phyloP scores from a whole-genome alignment of 306 rosid species.

The Vigna hirtella region DNA sequence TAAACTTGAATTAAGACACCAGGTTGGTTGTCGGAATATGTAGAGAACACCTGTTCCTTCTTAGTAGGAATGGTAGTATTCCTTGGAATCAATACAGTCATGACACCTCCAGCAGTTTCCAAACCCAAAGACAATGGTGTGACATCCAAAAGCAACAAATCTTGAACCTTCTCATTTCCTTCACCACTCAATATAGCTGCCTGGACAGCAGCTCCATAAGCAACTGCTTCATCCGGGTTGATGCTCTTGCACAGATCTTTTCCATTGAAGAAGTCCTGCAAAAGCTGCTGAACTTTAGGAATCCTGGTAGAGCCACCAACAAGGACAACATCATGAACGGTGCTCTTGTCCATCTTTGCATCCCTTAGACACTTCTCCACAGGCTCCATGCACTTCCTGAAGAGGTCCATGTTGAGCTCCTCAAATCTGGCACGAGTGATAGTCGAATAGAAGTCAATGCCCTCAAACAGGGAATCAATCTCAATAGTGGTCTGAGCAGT shows the following conservation, averaged over 20 bases:
- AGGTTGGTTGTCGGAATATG: conserved; percentile 75
- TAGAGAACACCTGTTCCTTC: conserved; percentile 79
- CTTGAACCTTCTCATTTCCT: conserved; percentile 82
- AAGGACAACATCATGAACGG: conserved; percentile 73
- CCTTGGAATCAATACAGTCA: conserved; percentile 80
- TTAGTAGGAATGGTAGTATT: conserved; percentile 78
- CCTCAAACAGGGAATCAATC: conserved; percentile 77
- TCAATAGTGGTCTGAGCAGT: conserved; percentile 82
- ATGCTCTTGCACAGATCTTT: conserved; percentile 78
- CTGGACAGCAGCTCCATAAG: conserved; percentile 82
- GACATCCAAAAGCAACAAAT: conserved; percentile 73
- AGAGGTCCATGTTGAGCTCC: conserved; percentile 84
- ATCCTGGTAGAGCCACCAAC: conserved; percentile 88
- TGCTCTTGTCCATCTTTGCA: conserved; percentile 86
- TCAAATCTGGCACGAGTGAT: conserved; percentile 80
- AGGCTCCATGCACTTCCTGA: conserved; percentile 78
- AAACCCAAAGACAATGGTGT: conserved; percentile 73
- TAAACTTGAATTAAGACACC: conserved; percentile 80
- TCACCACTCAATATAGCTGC: conserved; percentile 83
- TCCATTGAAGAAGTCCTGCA: conserved; percentile 88
- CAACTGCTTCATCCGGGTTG: conserved; percentile 80
- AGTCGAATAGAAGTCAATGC: conserved; percentile 72
- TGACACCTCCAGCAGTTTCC: conserved; percentile 81
- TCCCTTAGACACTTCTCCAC: conserved; percentile 81
- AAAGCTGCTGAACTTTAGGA: conserved; percentile 75